Evolutionary conservation across 2,329 filamentous ascomycete species (phyloP).

Genomic region (Microdochium bolleyi): DNA sequence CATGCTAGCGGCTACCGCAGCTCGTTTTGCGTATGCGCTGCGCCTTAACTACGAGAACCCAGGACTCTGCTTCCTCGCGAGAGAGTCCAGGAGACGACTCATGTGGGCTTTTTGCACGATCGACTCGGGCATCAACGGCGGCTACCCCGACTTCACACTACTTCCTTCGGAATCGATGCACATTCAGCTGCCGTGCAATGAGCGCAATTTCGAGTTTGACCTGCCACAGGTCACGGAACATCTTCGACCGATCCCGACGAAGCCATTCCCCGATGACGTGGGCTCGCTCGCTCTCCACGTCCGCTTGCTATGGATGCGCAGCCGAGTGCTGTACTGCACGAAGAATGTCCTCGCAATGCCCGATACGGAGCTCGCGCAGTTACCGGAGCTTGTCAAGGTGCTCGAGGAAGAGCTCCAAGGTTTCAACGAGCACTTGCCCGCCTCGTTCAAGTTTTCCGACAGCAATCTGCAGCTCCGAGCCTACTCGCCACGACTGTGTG

Average conservation of each 20-base stretch:
- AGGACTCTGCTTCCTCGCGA: constrained; percentile 32
- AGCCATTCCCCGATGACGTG: constrained; percentile 41
- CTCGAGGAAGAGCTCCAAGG: constrained; percentile 36
- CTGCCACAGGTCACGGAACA: constrained; percentile 45
- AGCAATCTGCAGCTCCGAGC: constrained; percentile 46
- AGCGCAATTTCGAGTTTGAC: constrained; percentile 47
- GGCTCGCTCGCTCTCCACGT: constrained; percentile 49
- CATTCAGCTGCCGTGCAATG: constrained; percentile 40
- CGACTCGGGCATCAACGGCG: constrained; percentile 37
- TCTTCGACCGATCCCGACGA: constrained; percentile 30
- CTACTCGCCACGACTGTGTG: constrained; percentile 48
- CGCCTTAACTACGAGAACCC: constrained; percentile 40
- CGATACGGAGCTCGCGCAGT: constrained; percentile 32
- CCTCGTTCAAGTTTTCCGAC: constrained; percentile 50
- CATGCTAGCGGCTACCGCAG: constrained; percentile 36
- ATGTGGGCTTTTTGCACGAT: constrained; percentile 43
- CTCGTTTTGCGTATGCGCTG: constrained; percentile 39
- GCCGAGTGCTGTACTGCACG: constrained; percentile 45
- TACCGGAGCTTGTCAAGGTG: constrained; percentile 38
- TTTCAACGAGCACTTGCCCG: constrained; percentile 44
- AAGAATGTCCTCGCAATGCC: constrained; percentile 33
- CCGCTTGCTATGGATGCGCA: constrained; percentile 46
- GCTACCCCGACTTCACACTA: constrained; percentile 36
- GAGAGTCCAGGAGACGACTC: constrained; percentile 33
- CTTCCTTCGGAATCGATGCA: constrained; percentile 34